Conservation (phyloP, 805 yeast genomes). For the Metschnikowia rubicola region DNA sequence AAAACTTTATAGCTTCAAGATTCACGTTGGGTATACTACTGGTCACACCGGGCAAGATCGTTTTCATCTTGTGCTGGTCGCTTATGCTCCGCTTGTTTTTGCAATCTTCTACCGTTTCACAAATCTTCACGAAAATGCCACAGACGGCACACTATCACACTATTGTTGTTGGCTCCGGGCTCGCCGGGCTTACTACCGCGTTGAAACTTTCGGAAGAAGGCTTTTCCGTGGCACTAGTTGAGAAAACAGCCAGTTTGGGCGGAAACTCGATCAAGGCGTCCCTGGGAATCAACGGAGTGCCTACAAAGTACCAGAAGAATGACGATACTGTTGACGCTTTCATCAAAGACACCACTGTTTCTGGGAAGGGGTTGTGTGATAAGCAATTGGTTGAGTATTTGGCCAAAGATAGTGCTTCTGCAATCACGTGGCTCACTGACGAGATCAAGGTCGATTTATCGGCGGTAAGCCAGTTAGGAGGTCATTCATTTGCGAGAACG, state of each 20-base stretch:
- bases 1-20: no score
- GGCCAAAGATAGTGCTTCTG: slow-evolving; percentile 25
- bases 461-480: slow-evolving; percentile 35
- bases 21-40: not conserved
- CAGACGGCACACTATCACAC: slow-evolving; percentile 6
- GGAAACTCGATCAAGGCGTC: slow-evolving; percentile 63
- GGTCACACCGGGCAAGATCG: slow-evolving; percentile 3
- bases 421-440: slow-evolving; percentile 32
- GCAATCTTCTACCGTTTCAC: slow-evolving; percentile 1
- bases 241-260: slow-evolving; percentile 48
- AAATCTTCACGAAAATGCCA: not conserved
- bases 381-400: slow-evolving; percentile 24
- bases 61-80: slow-evolving; percentile 5
- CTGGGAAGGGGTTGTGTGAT: slow-evolving; percentile 32
- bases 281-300: slow-evolving; percentile 53
- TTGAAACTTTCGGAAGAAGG: slow-evolving; percentile 36
- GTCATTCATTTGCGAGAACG: slow-evolving; percentile 39
- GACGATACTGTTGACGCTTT: slow-evolving; percentile 29
- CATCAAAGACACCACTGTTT: slow-evolving; percentile 27
- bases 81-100: slow-evolving; percentile 1
- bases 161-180: slow-evolving; percentile 52
- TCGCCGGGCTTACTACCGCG: slow-evolving; percentile 52
- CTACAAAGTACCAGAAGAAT: slow-evolving; percentile 26
- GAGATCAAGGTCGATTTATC: slow-evolving; percentile 28
- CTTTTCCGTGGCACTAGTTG: slow-evolving; percentile 44